Evolutionary conservation across 2,329 filamentous ascomycete genomes (phyloP).

Genomic region (Arthrobotrys conoides): DNA sequence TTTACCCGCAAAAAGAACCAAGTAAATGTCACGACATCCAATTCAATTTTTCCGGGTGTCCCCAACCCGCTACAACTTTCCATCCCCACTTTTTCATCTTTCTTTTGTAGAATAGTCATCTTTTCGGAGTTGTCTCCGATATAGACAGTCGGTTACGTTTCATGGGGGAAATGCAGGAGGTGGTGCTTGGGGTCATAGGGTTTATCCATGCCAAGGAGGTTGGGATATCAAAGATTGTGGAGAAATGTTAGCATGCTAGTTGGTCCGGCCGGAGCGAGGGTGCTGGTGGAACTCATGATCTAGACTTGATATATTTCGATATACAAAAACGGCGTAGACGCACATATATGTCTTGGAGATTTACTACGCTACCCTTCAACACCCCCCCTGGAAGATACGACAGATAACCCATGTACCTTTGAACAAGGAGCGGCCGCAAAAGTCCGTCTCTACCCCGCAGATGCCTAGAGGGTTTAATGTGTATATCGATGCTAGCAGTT

Average conservation of each 20-base stretch:
- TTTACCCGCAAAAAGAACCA: constrained; percentile 9
- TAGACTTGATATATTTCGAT: constrained; percentile 12
- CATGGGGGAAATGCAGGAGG: constrained; percentile 25
- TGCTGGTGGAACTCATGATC: background rate
- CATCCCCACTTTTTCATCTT: background rate
- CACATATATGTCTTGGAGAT: constrained; percentile 28
- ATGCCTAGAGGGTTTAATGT: constrained; percentile 4
- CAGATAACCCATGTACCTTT: background rate
- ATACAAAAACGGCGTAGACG: constrained; percentile 22
- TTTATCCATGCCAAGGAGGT: constrained; percentile 28
- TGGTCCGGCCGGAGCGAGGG: constrained; percentile 4
- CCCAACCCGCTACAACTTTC: background rate
- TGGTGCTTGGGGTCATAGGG: constrained; percentile 16
- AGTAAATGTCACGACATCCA: background rate
- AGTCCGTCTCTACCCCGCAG: constrained; percentile 23
- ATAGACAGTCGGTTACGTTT: constrained; percentile 22
- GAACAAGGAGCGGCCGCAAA: background rate
- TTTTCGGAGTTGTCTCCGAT: constrained; percentile 27
- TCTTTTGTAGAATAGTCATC: background rate
- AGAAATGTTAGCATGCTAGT: background rate
- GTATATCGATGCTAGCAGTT: constrained; percentile 2
- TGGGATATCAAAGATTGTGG: constrained; percentile 16
- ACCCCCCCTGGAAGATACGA: background rate
- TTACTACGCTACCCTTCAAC: background rate
- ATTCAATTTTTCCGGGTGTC: constrained; percentile 20